These are phyloP conservation scores for Fusarium udum DNA, from an alignment of 2,329 filamentous ascomycete species.

Conservation along the genomic window DNA sequence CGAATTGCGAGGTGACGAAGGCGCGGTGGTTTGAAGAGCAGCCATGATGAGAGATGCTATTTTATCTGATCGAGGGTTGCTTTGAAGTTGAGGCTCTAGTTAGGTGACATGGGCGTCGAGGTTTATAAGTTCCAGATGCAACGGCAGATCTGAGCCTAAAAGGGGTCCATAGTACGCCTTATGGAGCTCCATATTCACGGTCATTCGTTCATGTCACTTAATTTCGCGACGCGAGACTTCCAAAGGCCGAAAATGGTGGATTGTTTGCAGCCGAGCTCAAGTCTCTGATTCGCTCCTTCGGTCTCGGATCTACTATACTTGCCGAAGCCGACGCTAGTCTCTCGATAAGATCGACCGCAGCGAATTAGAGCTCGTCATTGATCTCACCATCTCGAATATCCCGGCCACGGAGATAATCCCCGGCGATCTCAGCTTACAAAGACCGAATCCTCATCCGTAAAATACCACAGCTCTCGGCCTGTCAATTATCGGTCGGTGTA, in stretches of 20 bases:
- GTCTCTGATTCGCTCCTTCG: slow-evolving; percentile 16
- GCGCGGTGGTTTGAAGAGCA: not conserved
- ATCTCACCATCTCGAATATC: not conserved
- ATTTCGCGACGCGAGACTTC: slow-evolving; percentile 18
- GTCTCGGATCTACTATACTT: not conserved
- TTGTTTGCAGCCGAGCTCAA: not conserved
- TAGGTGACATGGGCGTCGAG: not conserved
- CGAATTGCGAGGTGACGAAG: slow-evolving; percentile 18
- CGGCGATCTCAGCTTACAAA: not conserved
- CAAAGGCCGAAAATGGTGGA: not conserved
- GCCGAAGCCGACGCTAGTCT: slow-evolving; percentile 10
- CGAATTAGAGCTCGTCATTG: not conserved
- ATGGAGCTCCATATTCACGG: not conserved
- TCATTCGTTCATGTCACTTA: not conserved
- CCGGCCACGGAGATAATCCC: not conserved
- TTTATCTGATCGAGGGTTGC: not conserved
- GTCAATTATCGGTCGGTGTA: not conserved
- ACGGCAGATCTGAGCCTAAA: not conserved
- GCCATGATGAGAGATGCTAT: slow-evolving; percentile 1
- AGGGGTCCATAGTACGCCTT: not conserved
- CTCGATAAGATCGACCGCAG: not conserved
- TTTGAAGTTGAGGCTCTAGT: slow-evolving; percentile 19
- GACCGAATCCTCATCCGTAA: slow-evolving; percentile 1
- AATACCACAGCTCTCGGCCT: not conserved
- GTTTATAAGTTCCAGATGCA: slow-evolving; percentile 10